Conservation (phyloP, 805 yeast genomes). For the Metschnikowia kunwiensis region DNA sequence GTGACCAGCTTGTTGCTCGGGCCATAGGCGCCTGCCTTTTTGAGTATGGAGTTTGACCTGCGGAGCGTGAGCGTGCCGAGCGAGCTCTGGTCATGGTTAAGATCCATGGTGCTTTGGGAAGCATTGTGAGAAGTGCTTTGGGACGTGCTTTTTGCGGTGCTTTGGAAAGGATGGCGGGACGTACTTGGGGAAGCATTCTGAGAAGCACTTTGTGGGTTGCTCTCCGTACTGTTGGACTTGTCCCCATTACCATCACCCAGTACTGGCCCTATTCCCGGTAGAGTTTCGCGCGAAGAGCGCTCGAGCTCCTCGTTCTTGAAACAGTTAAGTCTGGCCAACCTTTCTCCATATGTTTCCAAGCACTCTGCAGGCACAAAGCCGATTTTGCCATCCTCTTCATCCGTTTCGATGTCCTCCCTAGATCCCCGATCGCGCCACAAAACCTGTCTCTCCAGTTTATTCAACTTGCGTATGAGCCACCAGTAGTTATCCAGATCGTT, state of each 20-base stretch:
- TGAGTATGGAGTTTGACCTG: slow-evolving; percentile 17
- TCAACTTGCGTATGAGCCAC: slow-evolving; percentile 76
- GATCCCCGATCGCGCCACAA: slow-evolving; percentile 14
- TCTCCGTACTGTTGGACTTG: not conserved
- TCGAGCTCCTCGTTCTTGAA: slow-evolving; percentile 82
- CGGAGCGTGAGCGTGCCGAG: not conserved
- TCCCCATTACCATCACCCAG: too few relatives aligned
- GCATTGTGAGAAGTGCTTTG: not conserved
- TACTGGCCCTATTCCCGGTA: slow-evolving; percentile 2
- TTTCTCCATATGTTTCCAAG: slow-evolving; percentile 84
- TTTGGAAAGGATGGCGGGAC: not conserved
- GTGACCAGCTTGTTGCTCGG: slow-evolving; percentile 34
- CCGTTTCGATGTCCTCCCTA: slow-evolving; percentile 19
- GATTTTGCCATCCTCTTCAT: slow-evolving; percentile 60
- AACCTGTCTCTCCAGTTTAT: slow-evolving; percentile 28
- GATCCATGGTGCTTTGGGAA: not conserved
- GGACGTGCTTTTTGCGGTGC: not conserved
- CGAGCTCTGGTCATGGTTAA: not conserved
- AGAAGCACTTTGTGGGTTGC: not conserved
- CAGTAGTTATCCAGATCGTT: slow-evolving; percentile 93
- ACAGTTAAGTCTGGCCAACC: slow-evolving; percentile 88
- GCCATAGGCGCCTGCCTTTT: slow-evolving; percentile 11
- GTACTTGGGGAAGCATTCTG: not conserved
- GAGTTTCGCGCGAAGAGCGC: slow-evolving; percentile 5
- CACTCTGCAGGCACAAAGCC: slow-evolving; percentile 98